Base-by-base conservation (phyloP, 2,329 filamentous ascomycete species). In the Allantophomopsis cytisporea region DNA sequence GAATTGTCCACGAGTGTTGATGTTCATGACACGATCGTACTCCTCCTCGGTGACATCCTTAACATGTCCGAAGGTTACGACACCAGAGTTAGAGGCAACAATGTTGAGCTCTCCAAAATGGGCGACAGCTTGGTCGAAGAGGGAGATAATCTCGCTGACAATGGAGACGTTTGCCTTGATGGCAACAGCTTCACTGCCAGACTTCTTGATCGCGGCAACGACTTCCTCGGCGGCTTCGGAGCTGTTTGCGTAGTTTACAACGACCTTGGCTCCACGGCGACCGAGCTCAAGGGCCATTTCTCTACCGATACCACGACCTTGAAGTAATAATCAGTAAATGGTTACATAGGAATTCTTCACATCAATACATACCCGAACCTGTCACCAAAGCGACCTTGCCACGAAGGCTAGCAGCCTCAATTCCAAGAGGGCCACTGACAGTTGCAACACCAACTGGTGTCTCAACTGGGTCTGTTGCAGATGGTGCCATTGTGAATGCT, bases 1-100 rank as follows among this genome's bases (percentile, higher is more conserved):
- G 65, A 82, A 83, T 59, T 82, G 78, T 31, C 76, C 78, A 7
- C 76, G 65, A 6, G 77, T 71, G 60, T 83, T 83, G 55, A 82
- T 60, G 61, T 64, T 67, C 64, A 83, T 80, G 47, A 82, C 76
- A 45, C 78, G 74, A 57, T 83, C 78, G 55, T 74, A 83, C 60
- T 81, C 77, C 62, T 82, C 77, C 56, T 77, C 73, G 4, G 73
- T 70, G 36, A 82, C 76, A 50, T 81, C 75, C 61, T 78, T 73
- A 43, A 78, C 69, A 58, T 78, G 74, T 45, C 77, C 75, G 65
- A 80, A 82, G 35, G 65, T 71, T 53, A 81, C 77, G 40, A 79
- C 76, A 37, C 78, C 78, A 35, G 71, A 75, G 67, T 83, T 83
- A 54, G 73, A 80, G 66, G 73, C 75, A 52, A 79, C 78, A 49